Conservation (phyloP, 306 rosid genomes). For the Macrotyloma uniflorum region DNA sequence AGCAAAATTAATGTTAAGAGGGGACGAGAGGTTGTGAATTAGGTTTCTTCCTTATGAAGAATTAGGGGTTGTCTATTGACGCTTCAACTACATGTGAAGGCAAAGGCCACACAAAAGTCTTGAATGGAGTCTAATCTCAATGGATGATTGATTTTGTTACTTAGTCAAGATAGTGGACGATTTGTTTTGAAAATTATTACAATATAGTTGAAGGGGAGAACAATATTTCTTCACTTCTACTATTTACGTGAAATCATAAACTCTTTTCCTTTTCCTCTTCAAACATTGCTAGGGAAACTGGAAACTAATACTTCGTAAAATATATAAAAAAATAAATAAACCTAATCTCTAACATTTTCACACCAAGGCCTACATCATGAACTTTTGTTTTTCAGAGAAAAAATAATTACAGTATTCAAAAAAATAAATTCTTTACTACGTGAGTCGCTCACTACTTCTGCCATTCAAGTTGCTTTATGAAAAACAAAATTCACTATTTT, state of each 20-base stretch:
- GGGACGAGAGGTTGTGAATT: slow-evolving; percentile 11
- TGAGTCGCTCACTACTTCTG: too few species aligned
- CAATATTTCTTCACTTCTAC: not conserved
- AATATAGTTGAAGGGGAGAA: slow-evolving; percentile 8
- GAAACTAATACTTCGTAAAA: not conserved
- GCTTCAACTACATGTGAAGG: slow-evolving; percentile 38
- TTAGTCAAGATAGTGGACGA: slow-evolving; percentile 21
- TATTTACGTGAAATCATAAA: not conserved
- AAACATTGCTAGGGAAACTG: not conserved
- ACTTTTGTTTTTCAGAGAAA: too few species aligned
- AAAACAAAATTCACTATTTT: too few species aligned
- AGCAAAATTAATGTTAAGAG: slow-evolving; percentile 9
- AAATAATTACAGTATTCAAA: too few species aligned
- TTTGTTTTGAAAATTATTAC: slow-evolving; percentile 25
- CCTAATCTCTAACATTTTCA: not conserved
- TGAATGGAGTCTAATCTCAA: slow-evolving; percentile 21
- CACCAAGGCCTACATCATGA: too few species aligned
- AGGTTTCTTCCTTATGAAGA: slow-evolving; percentile 14
- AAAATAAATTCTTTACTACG: too few species aligned
- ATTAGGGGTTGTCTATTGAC: slow-evolving; percentile 24
- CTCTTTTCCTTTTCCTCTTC: slow-evolving; percentile 3
- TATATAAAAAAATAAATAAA: not conserved
- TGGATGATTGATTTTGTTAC: slow-evolving; percentile 31
- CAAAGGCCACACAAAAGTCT: slow-evolving; percentile 31
- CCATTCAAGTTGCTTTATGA: too few species aligned